phyloP scores from a whole-genome alignment of 2,329 filamentous ascomycete genomes.

The Madurella fahalii region DNA sequence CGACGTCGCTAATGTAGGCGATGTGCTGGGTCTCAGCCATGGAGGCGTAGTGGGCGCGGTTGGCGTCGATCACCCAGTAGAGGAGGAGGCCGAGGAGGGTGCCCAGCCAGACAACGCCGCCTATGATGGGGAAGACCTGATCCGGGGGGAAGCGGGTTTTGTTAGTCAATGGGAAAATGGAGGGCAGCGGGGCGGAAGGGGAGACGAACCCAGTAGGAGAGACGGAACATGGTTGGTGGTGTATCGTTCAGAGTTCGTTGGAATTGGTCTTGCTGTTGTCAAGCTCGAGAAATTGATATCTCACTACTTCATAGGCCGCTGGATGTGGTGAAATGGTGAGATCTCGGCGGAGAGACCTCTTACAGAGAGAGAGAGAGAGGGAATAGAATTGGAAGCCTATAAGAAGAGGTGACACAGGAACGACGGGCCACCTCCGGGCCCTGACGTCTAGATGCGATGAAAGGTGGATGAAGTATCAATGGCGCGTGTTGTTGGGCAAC shows the following conservation, averaged over 20 bases:
- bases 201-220: slow-evolving; percentile 11
- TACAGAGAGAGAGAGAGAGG: too few relatives aligned
- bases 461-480: too few relatives aligned
- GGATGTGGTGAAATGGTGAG: too few relatives aligned
- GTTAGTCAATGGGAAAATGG: background rate
- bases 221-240: slow-evolving; percentile 10
- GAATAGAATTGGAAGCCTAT: too few relatives aligned
- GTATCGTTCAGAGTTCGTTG: slow-evolving; percentile 5
- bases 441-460: too few relatives aligned
- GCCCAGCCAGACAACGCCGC: slow-evolving; percentile 59
- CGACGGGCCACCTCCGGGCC: too few relatives aligned
- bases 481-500: too few relatives aligned
- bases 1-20: slow-evolving; percentile 69
- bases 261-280: too few relatives aligned
- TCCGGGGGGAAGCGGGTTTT: slow-evolving; percentile 5
- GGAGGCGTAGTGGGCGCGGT: slow-evolving; percentile 54
- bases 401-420: too few relatives aligned
- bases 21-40: slow-evolving; percentile 58
- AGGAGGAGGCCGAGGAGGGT: slow-evolving; percentile 67
- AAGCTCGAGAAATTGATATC: too few relatives aligned
- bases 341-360: too few relatives aligned
- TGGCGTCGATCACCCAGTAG: slow-evolving; percentile 58
- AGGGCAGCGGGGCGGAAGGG: slow-evolving; percentile 2
- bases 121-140: slow-evolving; percentile 65
- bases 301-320: too few relatives aligned